Evolutionary conservation across 805 yeast genomes (phyloP).

Genomic region (Zygosaccharomyces pseudorouxii): DNA sequence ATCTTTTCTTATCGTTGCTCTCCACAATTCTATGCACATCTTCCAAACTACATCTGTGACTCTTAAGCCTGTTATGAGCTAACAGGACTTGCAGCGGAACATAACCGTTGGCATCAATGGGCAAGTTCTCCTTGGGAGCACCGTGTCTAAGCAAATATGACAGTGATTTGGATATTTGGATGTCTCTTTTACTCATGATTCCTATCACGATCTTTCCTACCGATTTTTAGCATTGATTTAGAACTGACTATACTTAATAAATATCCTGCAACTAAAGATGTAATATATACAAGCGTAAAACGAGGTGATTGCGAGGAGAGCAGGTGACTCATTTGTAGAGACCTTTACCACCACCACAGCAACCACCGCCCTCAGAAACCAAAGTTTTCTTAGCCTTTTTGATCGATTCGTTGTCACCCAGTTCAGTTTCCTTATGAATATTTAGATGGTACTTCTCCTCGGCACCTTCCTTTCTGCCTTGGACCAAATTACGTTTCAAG

Average conservation of each 20-base stretch:
- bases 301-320: background rate
- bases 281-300: slow-evolving; percentile 3
- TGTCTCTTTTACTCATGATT: slow-evolving; percentile 38
- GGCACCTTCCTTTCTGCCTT: slow-evolving; percentile 50
- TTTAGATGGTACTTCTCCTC: slow-evolving; percentile 42
- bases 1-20: slow-evolving; percentile 67
- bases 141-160: slow-evolving; percentile 83
- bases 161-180: slow-evolving; percentile 64
- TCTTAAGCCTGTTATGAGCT: slow-evolving; percentile 52
- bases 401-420: slow-evolving; percentile 84
- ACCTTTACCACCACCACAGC: slow-evolving; percentile 46
- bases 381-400: slow-evolving; percentile 47
- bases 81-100: slow-evolving; percentile 52
- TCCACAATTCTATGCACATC: slow-evolving; percentile 61
- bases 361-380: slow-evolving; percentile 51
- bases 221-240: background rate
- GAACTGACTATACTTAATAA: background rate
- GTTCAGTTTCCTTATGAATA: slow-evolving; percentile 76
- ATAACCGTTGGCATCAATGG: slow-evolving; percentile 66
- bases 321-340: slow-evolving; percentile 10
- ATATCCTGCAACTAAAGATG: background rate
- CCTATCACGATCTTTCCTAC: background rate
- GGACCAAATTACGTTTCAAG: slow-evolving; percentile 75
- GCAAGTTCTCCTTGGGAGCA: slow-evolving; percentile 62
- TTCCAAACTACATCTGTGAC: slow-evolving; percentile 47